Evolutionary conservation across 257 asterid species (phyloP).

Genomic region (Nicotiana knightiana): DNA sequence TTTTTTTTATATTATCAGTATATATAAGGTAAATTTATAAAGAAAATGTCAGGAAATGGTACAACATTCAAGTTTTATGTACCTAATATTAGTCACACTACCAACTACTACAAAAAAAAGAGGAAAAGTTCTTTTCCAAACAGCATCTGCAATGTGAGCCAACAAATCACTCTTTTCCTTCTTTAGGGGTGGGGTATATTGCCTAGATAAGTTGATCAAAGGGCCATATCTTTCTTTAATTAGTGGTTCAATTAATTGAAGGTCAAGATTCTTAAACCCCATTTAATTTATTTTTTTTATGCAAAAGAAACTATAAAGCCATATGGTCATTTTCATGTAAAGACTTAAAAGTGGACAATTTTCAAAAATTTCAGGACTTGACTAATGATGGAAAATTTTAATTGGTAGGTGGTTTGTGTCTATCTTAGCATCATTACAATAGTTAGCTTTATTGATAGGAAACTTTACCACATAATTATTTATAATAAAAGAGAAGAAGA

Average conservation of each 20-base stretch:
- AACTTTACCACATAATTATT: background rate
- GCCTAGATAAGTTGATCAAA: background rate
- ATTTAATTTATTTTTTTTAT: background rate
- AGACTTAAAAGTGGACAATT: background rate
- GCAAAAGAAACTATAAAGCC: background rate
- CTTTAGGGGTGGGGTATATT: background rate
- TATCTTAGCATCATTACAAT: slow-evolving; percentile 10
- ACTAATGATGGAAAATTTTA: slow-evolving; percentile 4
- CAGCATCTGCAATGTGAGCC: background rate
- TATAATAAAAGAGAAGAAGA: background rate
- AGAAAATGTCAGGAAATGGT: background rate
- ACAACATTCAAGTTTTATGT: background rate
- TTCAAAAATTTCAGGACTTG: slow-evolving; percentile 2
- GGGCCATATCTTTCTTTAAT: background rate
- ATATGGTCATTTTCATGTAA: slow-evolving; percentile 19
- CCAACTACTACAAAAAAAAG: background rate
- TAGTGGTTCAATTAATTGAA: background rate
- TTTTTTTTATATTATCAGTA: background rate
- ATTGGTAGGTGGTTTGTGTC: slow-evolving; percentile 22
- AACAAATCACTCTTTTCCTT: background rate
- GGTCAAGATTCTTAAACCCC: background rate
- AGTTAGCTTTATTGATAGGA: slow-evolving; percentile 11
- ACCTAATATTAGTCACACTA: background rate
- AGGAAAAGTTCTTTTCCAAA: background rate
- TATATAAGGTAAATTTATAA: background rate